These are phyloP conservation scores for Aspergillus neotritici DNA, from an alignment of 2,329 filamentous ascomycete species.

Conservation along the genomic window DNA sequence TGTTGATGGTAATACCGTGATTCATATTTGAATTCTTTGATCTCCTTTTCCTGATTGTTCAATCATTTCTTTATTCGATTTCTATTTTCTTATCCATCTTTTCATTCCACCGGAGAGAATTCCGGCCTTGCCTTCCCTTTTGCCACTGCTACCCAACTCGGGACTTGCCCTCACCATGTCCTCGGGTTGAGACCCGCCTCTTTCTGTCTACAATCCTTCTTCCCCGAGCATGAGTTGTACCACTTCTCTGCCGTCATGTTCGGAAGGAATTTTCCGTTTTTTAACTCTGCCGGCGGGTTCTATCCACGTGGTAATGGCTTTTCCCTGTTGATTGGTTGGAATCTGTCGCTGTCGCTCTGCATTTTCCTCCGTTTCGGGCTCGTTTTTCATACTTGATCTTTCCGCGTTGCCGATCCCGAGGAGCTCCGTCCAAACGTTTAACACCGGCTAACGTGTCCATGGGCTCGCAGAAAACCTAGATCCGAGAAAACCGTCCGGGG, in stretches of 20 bases:
- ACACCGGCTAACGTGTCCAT: conserved; percentile 19
- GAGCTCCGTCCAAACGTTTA: no score
- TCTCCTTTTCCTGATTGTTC: conserved; percentile 8
- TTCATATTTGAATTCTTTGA: conserved; percentile 6
- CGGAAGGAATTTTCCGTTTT: conserved; percentile 35
- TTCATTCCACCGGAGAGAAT: neutral
- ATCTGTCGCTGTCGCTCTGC: neutral
- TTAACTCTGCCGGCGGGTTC: conserved; percentile 33
- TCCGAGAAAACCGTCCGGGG: conserved; percentile 39
- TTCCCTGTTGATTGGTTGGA: conserved; percentile 13
- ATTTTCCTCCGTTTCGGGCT: conserved; percentile 2
- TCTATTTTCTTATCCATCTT: conserved; percentile 3
- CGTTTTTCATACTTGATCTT: conserved; percentile 3
- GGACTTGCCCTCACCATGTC: conserved; percentile 14
- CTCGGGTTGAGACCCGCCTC: conserved; percentile 8
- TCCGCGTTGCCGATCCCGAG: conserved; percentile 1
- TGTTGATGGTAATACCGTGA: conserved; percentile 42
- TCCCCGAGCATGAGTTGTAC: conserved; percentile 3
- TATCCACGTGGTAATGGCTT: conserved; percentile 39
- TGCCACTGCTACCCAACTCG: neutral
- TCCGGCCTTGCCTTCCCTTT: conserved; percentile 6
- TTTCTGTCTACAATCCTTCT: conserved; percentile 7
- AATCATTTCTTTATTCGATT: conserved; percentile 9
- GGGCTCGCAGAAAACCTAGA: conserved; percentile 30
- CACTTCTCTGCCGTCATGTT: conserved; percentile 30